These are phyloP conservation scores for Lecanoromycetidae sp. DNA, from an alignment of 2,329 filamentous ascomycete genomes.

Conservation along the genomic window DNA sequence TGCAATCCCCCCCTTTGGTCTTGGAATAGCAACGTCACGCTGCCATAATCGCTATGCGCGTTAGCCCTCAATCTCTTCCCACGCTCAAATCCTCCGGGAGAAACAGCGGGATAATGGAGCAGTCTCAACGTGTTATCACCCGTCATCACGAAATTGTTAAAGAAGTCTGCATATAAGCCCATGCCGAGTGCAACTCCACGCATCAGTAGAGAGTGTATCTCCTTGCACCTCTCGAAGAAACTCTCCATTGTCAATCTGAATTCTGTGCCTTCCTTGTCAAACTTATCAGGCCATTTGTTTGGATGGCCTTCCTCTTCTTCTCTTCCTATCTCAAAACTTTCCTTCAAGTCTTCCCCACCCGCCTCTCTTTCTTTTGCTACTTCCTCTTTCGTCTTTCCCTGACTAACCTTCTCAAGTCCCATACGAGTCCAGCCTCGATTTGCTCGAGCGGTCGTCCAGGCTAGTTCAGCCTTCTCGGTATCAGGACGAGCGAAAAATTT, in stretches of 20 bases:
- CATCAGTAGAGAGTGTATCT: conserved; percentile 68
- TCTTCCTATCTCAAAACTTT: conserved; percentile 49
- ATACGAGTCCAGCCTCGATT: conserved; percentile 63
- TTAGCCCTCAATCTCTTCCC: conserved; percentile 57
- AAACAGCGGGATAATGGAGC: conserved; percentile 63
- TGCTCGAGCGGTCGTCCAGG: conserved; percentile 59
- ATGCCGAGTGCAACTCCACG: conserved; percentile 72
- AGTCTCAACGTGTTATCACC: conserved; percentile 62
- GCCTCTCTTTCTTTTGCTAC: conserved; percentile 44
- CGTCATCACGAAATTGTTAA: conserved; percentile 59
- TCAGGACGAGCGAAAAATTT: conserved; percentile 56
- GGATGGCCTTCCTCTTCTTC: conserved; percentile 50
- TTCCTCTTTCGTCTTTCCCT: conserved; percentile 42
- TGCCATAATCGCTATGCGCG: conserved; percentile 57
- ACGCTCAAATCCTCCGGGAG: conserved; percentile 17
- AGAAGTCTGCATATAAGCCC: conserved; percentile 58
- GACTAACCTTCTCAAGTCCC: conserved; percentile 60
- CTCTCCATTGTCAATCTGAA: conserved; percentile 62
- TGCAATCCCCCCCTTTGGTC: conserved; percentile 47
- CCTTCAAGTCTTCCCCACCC: conserved; percentile 42
- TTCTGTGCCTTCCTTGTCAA: conserved; percentile 41
- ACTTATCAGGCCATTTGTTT: conserved; percentile 62
- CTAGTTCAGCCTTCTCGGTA: conserved; percentile 51
- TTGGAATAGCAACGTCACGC: conserved; percentile 43
- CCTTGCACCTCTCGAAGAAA: conserved; percentile 66